These are phyloP conservation scores for Rostrohypoxylon terebratum DNA, from an alignment of 495 filamentous ascomycete species.

Conservation along the genomic window DNA sequence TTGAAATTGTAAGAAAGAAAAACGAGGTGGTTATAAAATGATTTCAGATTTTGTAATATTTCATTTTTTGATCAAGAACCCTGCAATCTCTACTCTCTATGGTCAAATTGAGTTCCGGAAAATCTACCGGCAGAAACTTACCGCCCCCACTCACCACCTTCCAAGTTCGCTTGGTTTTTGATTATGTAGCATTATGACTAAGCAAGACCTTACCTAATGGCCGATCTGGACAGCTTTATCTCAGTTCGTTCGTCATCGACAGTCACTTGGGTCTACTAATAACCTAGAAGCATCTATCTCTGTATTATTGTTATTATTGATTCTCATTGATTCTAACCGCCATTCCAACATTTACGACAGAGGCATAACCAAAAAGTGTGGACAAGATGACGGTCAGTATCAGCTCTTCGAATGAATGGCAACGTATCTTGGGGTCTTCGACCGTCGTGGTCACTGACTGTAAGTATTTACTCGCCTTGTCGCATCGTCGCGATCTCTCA, in stretches of 20 bases:
- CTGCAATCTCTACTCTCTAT: neutral
- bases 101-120: constrained; percentile 16
- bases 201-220: neutral
- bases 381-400: constrained; percentile 52
- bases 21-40: neutral
- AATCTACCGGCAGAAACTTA: constrained; percentile 49
- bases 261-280: constrained; percentile 24
- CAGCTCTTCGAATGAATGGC: constrained; percentile 58
- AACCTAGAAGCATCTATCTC: constrained; percentile 17
- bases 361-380: neutral
- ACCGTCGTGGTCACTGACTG: constrained; percentile 62
- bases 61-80: neutral
- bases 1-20: neutral
- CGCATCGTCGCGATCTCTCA: constrained; percentile 13
- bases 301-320: too few species aligned
- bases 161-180: too few species aligned
- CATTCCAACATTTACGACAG: constrained; percentile 12
- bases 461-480: constrained; percentile 46
- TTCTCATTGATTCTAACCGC: constrained; percentile 14
- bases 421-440: constrained; percentile 55
- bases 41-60: neutral
- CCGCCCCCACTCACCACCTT: constrained; percentile 35
- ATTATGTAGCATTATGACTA: neutral
- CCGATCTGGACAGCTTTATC: constrained; percentile 51
- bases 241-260: constrained; percentile 29